A percentile compares a stretch with the other conserved stretches of the same genome.
Evolutionary conservation across 805 yeast species (phyloP).

Genomic region (Lipomyces sp.): DNA sequence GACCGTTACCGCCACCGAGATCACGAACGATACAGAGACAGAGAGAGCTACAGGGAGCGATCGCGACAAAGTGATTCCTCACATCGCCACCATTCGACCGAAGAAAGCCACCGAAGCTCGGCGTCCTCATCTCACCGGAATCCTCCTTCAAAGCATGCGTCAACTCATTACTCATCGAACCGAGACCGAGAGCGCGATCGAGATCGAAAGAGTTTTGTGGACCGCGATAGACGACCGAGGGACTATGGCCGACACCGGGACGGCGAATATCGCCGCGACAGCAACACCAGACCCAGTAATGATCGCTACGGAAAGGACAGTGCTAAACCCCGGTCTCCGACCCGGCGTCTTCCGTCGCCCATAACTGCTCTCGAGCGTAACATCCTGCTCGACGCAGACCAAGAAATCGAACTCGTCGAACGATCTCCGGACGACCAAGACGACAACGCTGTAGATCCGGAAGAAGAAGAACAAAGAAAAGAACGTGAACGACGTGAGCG

Average conservation of each 20-base stretch:
- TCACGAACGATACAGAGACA: conserved; percentile 5
- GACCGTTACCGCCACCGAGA: conserved; percentile 6
- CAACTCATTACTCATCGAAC: neutral
- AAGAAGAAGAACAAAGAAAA: conserved; percentile 41
- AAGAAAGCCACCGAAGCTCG: neutral
- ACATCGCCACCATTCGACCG: neutral
- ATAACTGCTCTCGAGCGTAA: conserved; percentile 13
- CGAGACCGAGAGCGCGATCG: conserved; percentile 2
- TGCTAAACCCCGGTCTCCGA: neutral
- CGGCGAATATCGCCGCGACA: neutral
- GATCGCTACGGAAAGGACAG: neutral
- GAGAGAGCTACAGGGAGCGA: neutral
- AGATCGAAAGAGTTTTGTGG: conserved; percentile 3
- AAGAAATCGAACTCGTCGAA: conserved; percentile 35
- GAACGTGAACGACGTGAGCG: conserved; percentile 42
- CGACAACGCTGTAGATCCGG: neutral
- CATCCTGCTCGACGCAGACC: conserved; percentile 24
- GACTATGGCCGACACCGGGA: neutral
- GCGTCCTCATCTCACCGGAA: neutral
- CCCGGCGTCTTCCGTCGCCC: neutral
- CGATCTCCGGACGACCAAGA: neutral
- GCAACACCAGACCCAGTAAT: neutral
- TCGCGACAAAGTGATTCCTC: neutral
- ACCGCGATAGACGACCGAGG: conserved; percentile 15
- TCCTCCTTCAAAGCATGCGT: neutral